phyloP scores from a whole-genome alignment of 495 filamentous ascomycete genomes.

The Ramalina peruviana region DNA sequence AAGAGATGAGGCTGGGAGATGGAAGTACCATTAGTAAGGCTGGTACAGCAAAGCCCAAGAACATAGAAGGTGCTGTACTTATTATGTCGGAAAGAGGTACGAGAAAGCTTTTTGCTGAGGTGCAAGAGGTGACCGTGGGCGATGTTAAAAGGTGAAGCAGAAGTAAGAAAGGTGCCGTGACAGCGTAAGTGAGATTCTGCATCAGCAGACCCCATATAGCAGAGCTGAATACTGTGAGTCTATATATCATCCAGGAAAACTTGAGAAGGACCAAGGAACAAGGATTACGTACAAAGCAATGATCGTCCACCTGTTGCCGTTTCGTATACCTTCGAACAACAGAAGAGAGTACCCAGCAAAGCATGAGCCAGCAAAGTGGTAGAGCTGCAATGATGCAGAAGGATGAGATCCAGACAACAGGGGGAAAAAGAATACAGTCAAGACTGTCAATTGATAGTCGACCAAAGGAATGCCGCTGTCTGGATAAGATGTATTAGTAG shows the following conservation, averaged over 20 bases:
- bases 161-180: constrained; percentile 38
- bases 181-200: constrained; percentile 39
- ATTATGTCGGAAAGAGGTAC: constrained; percentile 33
- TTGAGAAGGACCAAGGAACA: not conserved
- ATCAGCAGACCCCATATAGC: constrained; percentile 36
- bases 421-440: constrained; percentile 43
- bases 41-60: constrained; percentile 38
- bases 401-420: constrained; percentile 36
- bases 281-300: constrained; percentile 34
- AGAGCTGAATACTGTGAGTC: not conserved
- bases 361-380: constrained; percentile 40
- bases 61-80: constrained; percentile 32
- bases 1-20: constrained; percentile 26
- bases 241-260: not conserved
- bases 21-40: constrained; percentile 38
- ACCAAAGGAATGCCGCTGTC: constrained; percentile 39
- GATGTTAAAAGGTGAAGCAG: constrained; percentile 40
- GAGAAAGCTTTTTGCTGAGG: constrained; percentile 29
- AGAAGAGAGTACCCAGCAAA: constrained; percentile 41
- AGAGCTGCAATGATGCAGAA: constrained; percentile 29
- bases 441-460: constrained; percentile 31
- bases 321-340: constrained; percentile 39
- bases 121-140: constrained; percentile 30
- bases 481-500: not conserved
- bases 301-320: constrained; percentile 37